These are phyloP conservation scores for Mycena rebaudengoi DNA, from an alignment of 768 basidiomycete genomes.

Conservation along the genomic window DNA sequence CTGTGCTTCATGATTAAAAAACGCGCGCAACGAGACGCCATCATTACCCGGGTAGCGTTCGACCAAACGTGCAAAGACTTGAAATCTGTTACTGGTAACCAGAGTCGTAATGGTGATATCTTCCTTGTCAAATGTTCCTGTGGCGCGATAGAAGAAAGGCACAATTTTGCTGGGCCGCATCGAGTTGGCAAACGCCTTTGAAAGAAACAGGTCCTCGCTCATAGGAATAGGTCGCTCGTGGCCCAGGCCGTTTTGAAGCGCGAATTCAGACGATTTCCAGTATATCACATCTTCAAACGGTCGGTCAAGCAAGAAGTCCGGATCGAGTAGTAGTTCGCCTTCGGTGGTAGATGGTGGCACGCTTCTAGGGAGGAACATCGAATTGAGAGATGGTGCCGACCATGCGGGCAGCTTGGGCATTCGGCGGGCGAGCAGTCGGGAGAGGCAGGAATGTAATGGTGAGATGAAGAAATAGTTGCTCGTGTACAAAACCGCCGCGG, in stretches of 20 bases:
- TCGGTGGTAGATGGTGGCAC: not conserved
- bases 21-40: not conserved
- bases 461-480: constrained; percentile 49
- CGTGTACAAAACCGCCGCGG: constrained; percentile 53
- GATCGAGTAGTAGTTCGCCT: constrained; percentile 23
- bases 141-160: constrained; percentile 83
- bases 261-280: constrained; percentile 45
- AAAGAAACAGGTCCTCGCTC: constrained; percentile 63
- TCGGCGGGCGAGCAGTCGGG: constrained; percentile 33
- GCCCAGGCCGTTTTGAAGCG: constrained; percentile 44
- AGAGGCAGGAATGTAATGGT: constrained; percentile 39
- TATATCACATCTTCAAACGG: constrained; percentile 30
- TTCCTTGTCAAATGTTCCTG: constrained; percentile 58
- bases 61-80: constrained; percentile 75
- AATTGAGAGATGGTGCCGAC: constrained; percentile 30
- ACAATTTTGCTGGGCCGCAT: constrained; percentile 80
- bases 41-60: constrained; percentile 78
- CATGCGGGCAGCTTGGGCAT: constrained; percentile 19
- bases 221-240: constrained; percentile 43
- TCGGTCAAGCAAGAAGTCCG: constrained; percentile 3
- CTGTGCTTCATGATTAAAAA: constrained; percentile 42
- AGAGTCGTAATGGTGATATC: constrained; percentile 89
- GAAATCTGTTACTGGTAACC: constrained; percentile 81
- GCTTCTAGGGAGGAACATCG: constrained; percentile 18
- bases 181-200: constrained; percentile 73